These are phyloP conservation scores for Cicer judaicum DNA, from an alignment of 306 rosid genomes.

Conservation along the genomic window DNA sequence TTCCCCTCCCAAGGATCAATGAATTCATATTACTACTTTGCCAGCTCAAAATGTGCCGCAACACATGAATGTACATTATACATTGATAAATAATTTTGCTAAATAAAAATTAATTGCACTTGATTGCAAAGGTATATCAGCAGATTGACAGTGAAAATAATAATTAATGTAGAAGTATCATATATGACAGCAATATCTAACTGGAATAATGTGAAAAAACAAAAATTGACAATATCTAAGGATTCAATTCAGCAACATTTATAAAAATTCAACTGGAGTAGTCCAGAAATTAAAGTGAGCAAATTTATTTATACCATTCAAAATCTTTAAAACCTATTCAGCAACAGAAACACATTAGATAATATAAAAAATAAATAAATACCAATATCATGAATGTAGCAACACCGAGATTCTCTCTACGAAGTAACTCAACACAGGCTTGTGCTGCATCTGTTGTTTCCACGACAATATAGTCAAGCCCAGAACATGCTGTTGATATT, in stretches of 20 bases:
- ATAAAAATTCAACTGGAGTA: slow-evolving; percentile 33
- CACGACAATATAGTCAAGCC: slow-evolving; percentile 95
- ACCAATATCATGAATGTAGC: slow-evolving; percentile 98
- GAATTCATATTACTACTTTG: slow-evolving; percentile 21
- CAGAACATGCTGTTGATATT: slow-evolving; percentile 89
- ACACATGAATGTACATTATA: slow-evolving; percentile 6
- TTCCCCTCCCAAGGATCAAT: neutral
- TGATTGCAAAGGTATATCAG: slow-evolving; percentile 26
- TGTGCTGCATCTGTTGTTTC: slow-evolving; percentile 94
- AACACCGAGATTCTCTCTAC: slow-evolving; percentile 86
- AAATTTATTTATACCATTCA: slow-evolving; percentile 20
- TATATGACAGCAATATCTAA: neutral
- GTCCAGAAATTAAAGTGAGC: neutral
- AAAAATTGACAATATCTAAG: neutral
- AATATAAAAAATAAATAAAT: slow-evolving; percentile 28
- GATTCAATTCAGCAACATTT: slow-evolving; percentile 11
- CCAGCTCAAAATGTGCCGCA: slow-evolving; percentile 10
- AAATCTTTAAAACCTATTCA: slow-evolving; percentile 23
- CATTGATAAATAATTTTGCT: neutral
- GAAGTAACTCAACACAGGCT: slow-evolving; percentile 87
- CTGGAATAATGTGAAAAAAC: neutral
- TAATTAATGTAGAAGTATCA: slow-evolving; percentile 5
- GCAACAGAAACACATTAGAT: slow-evolving; percentile 12
- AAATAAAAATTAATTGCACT: slow-evolving; percentile 6
- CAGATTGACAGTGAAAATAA: slow-evolving; percentile 3